phyloP scores from a whole-genome alignment of 2,329 filamentous ascomycete species.

The Lachnellula cervina region DNA sequence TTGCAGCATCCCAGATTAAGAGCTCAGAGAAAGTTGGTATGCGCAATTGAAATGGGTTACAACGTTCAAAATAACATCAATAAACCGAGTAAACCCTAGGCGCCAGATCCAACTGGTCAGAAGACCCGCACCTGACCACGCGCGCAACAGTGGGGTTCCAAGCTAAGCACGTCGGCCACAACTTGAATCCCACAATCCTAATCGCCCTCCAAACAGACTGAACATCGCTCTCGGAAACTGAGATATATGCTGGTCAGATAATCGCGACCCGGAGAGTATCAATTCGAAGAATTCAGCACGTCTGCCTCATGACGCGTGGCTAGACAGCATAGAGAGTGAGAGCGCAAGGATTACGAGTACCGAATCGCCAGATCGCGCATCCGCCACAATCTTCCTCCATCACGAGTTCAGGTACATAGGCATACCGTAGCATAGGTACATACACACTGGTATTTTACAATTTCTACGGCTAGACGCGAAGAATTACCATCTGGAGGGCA shows the following conservation, averaged over 20 bases:
- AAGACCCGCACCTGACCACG: conserved; percentile 5
- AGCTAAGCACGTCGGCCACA: conserved; percentile 5
- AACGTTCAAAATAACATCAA: too few species aligned
- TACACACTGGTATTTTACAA: neutral
- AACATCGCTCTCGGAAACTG: neutral
- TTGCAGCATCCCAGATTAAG: neutral
- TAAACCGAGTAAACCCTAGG: too few species aligned
- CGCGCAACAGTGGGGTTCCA: neutral
- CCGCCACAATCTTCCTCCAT: neutral
- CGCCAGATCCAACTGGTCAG: neutral
- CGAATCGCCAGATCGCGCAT: conserved; percentile 7
- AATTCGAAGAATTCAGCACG: neutral
- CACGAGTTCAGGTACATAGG: neutral
- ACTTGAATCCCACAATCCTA: neutral
- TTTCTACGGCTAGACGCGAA: neutral
- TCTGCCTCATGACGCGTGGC: conserved; percentile 14
- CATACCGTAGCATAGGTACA: neutral
- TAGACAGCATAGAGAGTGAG: neutral
- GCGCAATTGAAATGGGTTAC: too few species aligned
- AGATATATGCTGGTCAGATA: neutral
- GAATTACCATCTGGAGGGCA: neutral
- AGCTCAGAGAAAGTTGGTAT: too few species aligned
- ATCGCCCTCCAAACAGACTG: neutral
- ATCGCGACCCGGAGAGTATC: neutral
- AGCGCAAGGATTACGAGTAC: neutral